Conservation (phyloP, 2,329 filamentous ascomycete species). For the Diplodia mutila region DNA sequence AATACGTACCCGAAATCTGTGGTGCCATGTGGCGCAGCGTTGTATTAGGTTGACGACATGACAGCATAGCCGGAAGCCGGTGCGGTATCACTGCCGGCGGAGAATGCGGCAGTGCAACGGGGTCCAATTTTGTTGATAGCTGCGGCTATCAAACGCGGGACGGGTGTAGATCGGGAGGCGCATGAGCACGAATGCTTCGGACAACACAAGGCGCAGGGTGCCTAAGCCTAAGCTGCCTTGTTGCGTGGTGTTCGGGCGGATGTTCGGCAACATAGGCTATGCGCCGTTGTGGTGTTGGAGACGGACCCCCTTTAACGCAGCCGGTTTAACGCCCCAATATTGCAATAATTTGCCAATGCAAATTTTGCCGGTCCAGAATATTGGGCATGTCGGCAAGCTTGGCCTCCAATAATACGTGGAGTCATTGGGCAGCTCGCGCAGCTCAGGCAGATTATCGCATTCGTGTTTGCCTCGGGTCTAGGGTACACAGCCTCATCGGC, state of each 20-base stretch:
- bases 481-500: conserved; percentile 13
- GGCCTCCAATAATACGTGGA: conserved; percentile 16
- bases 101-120: neutral
- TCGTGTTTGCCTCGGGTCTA: conserved; percentile 14
- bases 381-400: neutral
- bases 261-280: conserved; percentile 3
- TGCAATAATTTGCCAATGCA: conserved; percentile 10
- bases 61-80: neutral
- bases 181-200: neutral
- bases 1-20: too few species aligned
- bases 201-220: neutral
- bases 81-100: neutral
- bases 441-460: conserved; percentile 1
- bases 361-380: neutral
- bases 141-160: conserved; percentile 2
- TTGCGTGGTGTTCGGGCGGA: conserved; percentile 9
- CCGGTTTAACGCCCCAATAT: neutral
- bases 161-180: conserved; percentile 10
- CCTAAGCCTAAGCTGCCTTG: conserved; percentile 15
- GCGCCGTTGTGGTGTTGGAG: conserved; percentile 7
- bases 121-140: neutral
- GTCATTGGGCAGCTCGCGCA: conserved; percentile 9
- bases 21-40: neutral
- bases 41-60: neutral
- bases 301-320: conserved; percentile 13